Evolutionary conservation across 805 yeast genomes (phyloP), one percentile per base, ranked within the genome.

Genomic region (Kuraishia molischiana): DNA sequence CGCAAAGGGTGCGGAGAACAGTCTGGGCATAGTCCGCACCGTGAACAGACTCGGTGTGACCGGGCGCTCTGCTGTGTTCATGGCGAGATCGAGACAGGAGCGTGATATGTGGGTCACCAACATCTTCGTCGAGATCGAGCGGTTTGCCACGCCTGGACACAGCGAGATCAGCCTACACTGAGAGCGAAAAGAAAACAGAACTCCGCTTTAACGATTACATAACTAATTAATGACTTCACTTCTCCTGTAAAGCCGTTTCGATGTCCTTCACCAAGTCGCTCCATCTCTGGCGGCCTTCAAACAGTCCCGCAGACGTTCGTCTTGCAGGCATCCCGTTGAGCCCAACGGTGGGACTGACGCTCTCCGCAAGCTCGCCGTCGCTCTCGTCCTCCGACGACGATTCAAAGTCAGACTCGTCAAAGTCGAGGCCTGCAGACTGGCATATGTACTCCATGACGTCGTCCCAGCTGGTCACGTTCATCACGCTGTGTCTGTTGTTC

Each of bases 81-180:
- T 86, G 73, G 79, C 95, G 8, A 58, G 87, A 34, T 84, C 95
- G 1, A 61, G 90, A 29, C 81, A 81, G 43, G 95, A 86, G 47
- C 64, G 89, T 38, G 96, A 90, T 50, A 44, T 74, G 24, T 89
- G 97, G 97, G 89, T 84, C 3, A 50, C 61, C 8, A 54, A 56
- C 32, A 53, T 74, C 14, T 49, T 56, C 37, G 49, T 58, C 13
- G 77, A 72, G 42, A 62, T 70, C 38, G 74, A 72, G 41, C 50
- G 75, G 37, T 61, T 58, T 45, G 47, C 61, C 1, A 17, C 35
- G 21, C 18, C 22, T 20, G 4, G 11, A 5, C 24, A 32, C 5
- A 18, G 19, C 4, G 38, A 36, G 11, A 24, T 38, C n/a, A 21
- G 15, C 28, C 5, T 38, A 28, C 31, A 14, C 8, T 22, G 11